A percentile compares a stretch with the other conserved stretches of the same genome.
Evolutionary conservation across 106 monocot genomes (phyloP).

Genomic region (Alisma plantagoaquatica): DNA sequence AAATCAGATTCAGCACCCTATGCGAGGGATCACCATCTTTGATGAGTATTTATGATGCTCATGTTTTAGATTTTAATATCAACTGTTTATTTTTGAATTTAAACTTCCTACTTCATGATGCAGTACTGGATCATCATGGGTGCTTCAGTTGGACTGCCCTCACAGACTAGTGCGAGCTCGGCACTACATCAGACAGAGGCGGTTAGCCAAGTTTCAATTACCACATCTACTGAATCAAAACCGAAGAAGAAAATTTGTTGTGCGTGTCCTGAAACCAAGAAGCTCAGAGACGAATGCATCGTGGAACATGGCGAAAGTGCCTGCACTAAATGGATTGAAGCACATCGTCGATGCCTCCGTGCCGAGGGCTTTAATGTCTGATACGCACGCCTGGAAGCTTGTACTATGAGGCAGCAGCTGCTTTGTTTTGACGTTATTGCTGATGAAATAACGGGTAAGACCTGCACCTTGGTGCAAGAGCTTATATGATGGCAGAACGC

Average conservation of each 20-base stretch:
- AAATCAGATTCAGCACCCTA: no score
- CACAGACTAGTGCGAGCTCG: not conserved
- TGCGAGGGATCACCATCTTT: no score
- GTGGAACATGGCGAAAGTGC: conserved; percentile 66
- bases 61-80: no score
- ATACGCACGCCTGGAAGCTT: no score
- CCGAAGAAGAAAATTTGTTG: conserved; percentile 98
- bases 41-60: no score
- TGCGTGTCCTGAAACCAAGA: conserved; percentile 84
- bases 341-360: conserved; percentile 64
- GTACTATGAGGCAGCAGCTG: no score
- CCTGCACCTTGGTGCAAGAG: no score
- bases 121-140: not conserved
- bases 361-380: conserved; percentile 79
- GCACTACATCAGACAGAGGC: not conserved
- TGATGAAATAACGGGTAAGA: no score
- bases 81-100: no score
- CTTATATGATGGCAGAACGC: no score
- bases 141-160: not conserved
- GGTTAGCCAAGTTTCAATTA: not conserved
- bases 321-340: conserved; percentile 72
- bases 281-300: conserved; percentile 77
- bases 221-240: conserved; percentile 19
- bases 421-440: no score
- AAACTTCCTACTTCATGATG: no score